Evolutionary conservation across 164 flowering plant genomes (phyloP), one percentile per base, ranked within the genome.

Genomic region (Berberis thunbergii): DNA sequence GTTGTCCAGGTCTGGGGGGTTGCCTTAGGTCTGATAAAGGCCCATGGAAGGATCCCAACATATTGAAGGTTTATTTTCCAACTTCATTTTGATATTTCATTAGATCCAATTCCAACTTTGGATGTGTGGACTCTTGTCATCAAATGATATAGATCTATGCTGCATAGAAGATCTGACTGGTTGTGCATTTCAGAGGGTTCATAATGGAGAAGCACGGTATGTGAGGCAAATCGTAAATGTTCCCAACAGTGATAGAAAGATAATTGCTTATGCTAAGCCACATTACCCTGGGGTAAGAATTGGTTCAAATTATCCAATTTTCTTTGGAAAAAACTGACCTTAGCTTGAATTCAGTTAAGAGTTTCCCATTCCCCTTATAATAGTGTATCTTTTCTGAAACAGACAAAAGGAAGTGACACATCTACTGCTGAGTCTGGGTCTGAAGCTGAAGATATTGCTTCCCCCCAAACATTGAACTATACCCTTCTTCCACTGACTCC

Each of bases 401-500:
- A 86, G 93, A 39, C 90, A 26, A 88, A 79, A 75, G 87, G 94
- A 45, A 87, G 98, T 77, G 97, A 90, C 66, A 83, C 89, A 67
- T 93, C 98, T 52, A 87, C 98, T 59, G 98, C 94, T 13, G 97
- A 93, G 74, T 90, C 96, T 9, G 96, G 98, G 46, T 93, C 97
- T 64, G 97, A 93, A 79, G 94, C 95, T 71, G 98, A 93, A 80
- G 97, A 90, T 50, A 81, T 88, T 54, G 71, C 80, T 50, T 86
- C 94, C 45, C 96, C 96, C 40, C 88, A 86, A 76, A 40, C 68
- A 26, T 79, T 74, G 73, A 84, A 73, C 67, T 85, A 78, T 69
- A 70, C 93, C 54, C 87, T 80, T 65, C 80, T 81, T 66, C 80
- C 81, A 45, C 72, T 92, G 75, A 92, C 97, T 64, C 93, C 97